A percentile compares a stretch with the other conserved stretches of the same genome.
Evolutionary conservation across 2,329 filamentous ascomycete genomes (phyloP).

Genomic region (Calonectria montana): DNA sequence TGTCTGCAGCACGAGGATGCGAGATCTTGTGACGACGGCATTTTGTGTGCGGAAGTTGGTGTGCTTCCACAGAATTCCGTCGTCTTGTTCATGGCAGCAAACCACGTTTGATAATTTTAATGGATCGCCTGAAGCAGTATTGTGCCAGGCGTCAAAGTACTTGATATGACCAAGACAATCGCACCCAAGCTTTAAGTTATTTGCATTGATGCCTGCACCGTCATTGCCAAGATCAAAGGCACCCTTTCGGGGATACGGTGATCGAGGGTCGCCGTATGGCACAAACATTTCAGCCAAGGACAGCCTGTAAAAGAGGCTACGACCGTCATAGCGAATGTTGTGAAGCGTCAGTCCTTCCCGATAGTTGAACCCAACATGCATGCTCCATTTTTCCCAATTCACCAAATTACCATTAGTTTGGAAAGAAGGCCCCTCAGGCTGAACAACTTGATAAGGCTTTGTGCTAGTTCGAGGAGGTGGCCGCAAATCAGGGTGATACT

Average conservation of each 20-base stretch:
- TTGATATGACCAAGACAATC: constrained; percentile 66
- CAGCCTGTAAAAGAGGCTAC: constrained; percentile 73
- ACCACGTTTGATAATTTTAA: constrained; percentile 49
- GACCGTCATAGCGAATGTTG: constrained; percentile 73
- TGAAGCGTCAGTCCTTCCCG: constrained; percentile 77
- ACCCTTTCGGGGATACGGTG: constrained; percentile 71
- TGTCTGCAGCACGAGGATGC: constrained; percentile 69
- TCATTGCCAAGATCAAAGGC: constrained; percentile 78
- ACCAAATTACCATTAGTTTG: constrained; percentile 57
- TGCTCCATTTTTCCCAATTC: constrained; percentile 73
- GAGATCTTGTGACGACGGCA: constrained; percentile 65
- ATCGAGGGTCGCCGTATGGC: constrained; percentile 64
- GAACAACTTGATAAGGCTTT: constrained; percentile 45
- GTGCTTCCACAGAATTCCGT: constrained; percentile 73
- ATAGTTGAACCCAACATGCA: constrained; percentile 76
- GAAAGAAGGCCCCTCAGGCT: constrained; percentile 49
- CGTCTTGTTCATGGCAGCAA: constrained; percentile 51
- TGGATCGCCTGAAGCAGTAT: constrained; percentile 45
- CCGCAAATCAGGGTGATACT: constrained; percentile 48
- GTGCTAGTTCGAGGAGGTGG: constrained; percentile 41
- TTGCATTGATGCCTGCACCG: constrained; percentile 72
- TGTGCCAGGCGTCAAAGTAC: constrained; percentile 51
- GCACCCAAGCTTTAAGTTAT: constrained; percentile 74
- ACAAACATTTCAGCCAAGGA: constrained; percentile 76
- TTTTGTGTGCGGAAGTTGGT: constrained; percentile 68